Percentiles rank a stretch among this genome's conserved stretches.
Evolutionary conservation across 208 protist genomes (phyloP).

Genomic region (Leishmania tropica): DNA sequence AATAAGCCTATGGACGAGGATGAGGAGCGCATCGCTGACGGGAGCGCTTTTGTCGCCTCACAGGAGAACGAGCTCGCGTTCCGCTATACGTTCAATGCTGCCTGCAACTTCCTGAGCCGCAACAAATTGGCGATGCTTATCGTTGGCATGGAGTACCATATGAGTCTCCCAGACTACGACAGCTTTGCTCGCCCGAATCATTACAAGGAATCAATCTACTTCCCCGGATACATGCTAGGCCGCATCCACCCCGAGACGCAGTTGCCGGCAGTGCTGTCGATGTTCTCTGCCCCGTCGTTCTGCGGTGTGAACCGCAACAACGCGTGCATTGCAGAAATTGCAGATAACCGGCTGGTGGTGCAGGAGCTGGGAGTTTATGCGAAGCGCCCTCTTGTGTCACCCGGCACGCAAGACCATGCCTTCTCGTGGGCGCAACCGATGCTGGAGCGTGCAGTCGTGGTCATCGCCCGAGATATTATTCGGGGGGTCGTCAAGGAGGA

Average conservation of each 20-base stretch:
- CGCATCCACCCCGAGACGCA: constrained; percentile 61
- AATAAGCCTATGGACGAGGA: constrained; percentile 88
- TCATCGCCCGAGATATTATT: constrained; percentile 59
- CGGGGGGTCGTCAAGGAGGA: constrained; percentile 38
- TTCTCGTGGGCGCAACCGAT: constrained; percentile 78
- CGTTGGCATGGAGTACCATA: constrained; percentile 85
- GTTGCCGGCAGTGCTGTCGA: constrained; percentile 57
- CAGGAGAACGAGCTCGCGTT: constrained; percentile 49
- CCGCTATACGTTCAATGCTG: constrained; percentile 78
- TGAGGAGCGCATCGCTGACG: constrained; percentile 63
- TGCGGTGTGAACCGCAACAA: constrained; percentile 84
- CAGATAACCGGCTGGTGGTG: constrained; percentile 42
- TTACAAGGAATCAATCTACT: constrained; percentile 82
- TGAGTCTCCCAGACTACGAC: constrained; percentile 63
- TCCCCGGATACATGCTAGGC: constrained; percentile 74
- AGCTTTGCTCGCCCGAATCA: constrained; percentile 71
- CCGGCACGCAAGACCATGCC: constrained; percentile 65
- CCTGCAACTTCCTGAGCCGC: constrained; percentile 78
- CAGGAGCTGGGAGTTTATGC: constrained; percentile 58
- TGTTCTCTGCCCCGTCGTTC: constrained; percentile 83
- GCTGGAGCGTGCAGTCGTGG: constrained; percentile 53
- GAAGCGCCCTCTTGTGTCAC: constrained; percentile 59
- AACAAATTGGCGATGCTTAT: constrained; percentile 70
- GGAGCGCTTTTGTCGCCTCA: constrained; percentile 62
- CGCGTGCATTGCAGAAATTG: constrained; percentile 56